A percentile compares a stretch with the other conserved stretches of the same genome.
phyloP scores from a whole-genome alignment of 2,329 filamentous ascomycete genomes.

The Botrytis tulipae region DNA sequence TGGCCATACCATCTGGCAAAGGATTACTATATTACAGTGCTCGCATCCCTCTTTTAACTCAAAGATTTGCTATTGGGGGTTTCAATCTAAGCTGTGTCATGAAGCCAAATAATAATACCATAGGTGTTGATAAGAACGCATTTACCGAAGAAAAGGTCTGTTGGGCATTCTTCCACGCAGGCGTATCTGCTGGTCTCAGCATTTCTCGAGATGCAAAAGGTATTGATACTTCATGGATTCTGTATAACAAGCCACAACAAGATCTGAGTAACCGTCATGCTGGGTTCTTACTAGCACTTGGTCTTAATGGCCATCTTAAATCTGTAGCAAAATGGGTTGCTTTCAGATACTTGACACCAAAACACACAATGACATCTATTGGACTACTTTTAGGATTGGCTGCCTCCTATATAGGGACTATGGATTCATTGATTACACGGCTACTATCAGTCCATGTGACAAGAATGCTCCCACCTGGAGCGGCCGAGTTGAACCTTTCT shows the following conservation, averaged over 20 bases:
- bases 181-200: slow-evolving; percentile 86
- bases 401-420: slow-evolving; percentile 91
- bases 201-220: slow-evolving; percentile 88
- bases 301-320: slow-evolving; percentile 92
- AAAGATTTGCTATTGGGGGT: slow-evolving; percentile 83
- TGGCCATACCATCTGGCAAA: slow-evolving; percentile 84
- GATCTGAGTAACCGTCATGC: slow-evolving; percentile 96
- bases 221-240: slow-evolving; percentile 97
- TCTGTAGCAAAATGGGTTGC: slow-evolving; percentile 96
- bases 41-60: slow-evolving; percentile 83
- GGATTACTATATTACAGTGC: slow-evolving; percentile 86
- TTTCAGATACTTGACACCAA: slow-evolving; percentile 98
- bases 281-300: slow-evolving; percentile 85
- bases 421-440: slow-evolving; percentile 93
- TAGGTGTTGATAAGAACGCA: slow-evolving; percentile 83
- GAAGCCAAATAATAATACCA: slow-evolving; percentile 85
- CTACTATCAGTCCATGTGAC: slow-evolving; percentile 95
- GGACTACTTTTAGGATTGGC: slow-evolving; percentile 89
- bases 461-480: slow-evolving; percentile 85
- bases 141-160: slow-evolving; percentile 96
- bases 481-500: slow-evolving; percentile 90
- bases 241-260: slow-evolving; percentile 87
- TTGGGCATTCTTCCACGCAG: slow-evolving; percentile 98
- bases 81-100: slow-evolving; percentile 92
- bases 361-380: slow-evolving; percentile 98